Base-by-base conservation (phyloP, 345 rosid species). In the Acer negundo region DNA sequence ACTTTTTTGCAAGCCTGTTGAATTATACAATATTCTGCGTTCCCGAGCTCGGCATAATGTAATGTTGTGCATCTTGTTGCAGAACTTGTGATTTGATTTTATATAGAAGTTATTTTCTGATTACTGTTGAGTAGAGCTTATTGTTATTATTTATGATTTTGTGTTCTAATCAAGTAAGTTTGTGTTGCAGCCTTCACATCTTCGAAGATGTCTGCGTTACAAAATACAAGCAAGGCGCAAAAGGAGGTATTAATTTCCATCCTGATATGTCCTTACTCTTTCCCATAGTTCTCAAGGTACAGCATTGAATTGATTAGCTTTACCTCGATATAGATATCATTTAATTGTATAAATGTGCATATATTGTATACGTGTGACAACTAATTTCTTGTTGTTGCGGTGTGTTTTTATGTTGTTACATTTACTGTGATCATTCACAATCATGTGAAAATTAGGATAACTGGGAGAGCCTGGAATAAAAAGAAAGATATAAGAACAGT, bases 1-100 rank as follows among this genome's bases (percentile, higher is more conserved):
- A 46, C 31, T 87, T 22, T 95, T 86, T 61, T 89, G 94, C 90
- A 95, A 95, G 86, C 99, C 99, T 78, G 94, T 93, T 40, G 90
- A 88, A 69, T 81, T 93, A 17, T 95, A 93, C 82, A 90, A 90
- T 42, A 86, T 93, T 77, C 86, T 95, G 66, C 98, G 75, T 28
- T 79, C 77, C 69, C 97, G 97, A n/a, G 87, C 91, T 19, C 74
- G 62, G 10, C 67, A 82, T 77, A 94, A 90, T 68, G 98, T 92
- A 89, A 80, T 47, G 5, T 40, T 17, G 7, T 79, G 17, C 56
- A 23, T 75, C 67, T 63, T 82, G 55, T 69, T 42, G 68, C 44
- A 40, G 65, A 15, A 47, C 24, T 70, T 77, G 40, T 22, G 26
- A 10, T 13, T 56, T 35, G 38, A 35, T 35, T 4, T 35, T 35